Conservation (phyloP, 352 stramenopile species). For the Phytophthora ohioensis region DNA sequence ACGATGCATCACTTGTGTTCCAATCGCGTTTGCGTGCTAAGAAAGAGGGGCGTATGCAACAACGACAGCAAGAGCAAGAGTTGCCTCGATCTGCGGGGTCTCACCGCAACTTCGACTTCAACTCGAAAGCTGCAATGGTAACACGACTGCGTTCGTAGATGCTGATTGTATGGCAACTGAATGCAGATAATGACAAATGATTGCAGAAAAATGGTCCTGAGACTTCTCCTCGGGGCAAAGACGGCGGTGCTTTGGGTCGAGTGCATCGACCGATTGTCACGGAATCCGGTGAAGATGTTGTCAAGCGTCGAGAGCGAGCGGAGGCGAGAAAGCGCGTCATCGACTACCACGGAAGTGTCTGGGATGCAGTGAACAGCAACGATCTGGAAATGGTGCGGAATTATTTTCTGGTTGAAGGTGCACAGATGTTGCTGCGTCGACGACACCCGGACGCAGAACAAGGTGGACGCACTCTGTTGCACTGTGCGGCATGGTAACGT, state of each 20-base stretch:
- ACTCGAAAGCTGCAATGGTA: constrained; percentile 13
- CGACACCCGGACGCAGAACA: constrained; percentile 56
- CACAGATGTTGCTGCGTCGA: constrained; percentile 47
- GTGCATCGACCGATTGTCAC: constrained; percentile 10
- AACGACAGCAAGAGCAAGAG: constrained; percentile 31
- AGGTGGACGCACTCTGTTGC: constrained; percentile 67
- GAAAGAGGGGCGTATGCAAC: constrained; percentile 54
- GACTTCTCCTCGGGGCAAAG: constrained; percentile 4
- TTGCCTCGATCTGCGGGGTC: constrained; percentile 6
- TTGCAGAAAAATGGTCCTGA: constrained; percentile 7
- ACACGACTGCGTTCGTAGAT: no score
- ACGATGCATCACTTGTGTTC: constrained; percentile 27
- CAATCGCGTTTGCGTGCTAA: constrained; percentile 72
- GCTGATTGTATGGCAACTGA: no score
- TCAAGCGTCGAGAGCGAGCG: constrained; percentile 52
- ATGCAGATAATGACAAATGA: no score
- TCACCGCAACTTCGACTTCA: constrained; percentile 10
- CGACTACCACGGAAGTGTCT: constrained; percentile 59
- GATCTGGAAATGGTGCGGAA: constrained; percentile 62
- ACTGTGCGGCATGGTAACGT: constrained; percentile 66
- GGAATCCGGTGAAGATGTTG: constrained; percentile 37
- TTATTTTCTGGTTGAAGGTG: constrained; percentile 73
- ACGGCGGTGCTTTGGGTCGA: background rate
- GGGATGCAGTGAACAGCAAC: constrained; percentile 57
- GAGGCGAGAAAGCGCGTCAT: constrained; percentile 68